These are phyloP conservation scores for Terana coerulea DNA, from an alignment of 768 basidiomycete species.

Conservation along the genomic window DNA sequence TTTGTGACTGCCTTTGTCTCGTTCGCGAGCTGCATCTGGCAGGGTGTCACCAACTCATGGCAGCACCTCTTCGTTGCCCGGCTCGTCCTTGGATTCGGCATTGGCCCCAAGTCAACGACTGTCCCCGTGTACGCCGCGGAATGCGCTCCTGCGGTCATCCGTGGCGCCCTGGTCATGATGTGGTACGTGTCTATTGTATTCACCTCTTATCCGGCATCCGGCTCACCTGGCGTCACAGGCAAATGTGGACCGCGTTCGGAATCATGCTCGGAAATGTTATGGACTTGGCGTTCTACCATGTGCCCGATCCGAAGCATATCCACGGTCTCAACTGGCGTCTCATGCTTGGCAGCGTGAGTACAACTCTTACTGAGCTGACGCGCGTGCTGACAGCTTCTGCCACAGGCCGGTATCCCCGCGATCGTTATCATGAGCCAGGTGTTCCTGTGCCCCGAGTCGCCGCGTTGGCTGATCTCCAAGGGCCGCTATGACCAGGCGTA, in stretches of 20 bases:
- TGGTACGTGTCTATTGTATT: conserved; percentile 44
- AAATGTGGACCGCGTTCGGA: conserved; percentile 87
- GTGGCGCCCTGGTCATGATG: conserved; percentile 89
- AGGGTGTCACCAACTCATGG: conserved; percentile 52
- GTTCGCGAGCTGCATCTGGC: conserved; percentile 50
- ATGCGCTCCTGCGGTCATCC: conserved; percentile 73
- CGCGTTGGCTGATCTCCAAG: conserved; percentile 84
- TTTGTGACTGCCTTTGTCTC: conserved; percentile 44
- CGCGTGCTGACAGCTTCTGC: background rate
- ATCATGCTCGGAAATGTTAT: conserved; percentile 70
- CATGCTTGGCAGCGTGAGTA: conserved; percentile 69
- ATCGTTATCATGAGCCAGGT: conserved; percentile 40
- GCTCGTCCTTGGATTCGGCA: conserved; percentile 49
- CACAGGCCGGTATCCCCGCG: conserved; percentile 38
- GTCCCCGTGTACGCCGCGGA: conserved; percentile 71
- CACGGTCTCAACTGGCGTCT: conserved; percentile 78
- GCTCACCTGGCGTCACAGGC: too few relatives aligned
- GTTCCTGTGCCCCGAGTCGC: conserved; percentile 59
- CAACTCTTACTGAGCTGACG: conserved; percentile 24
- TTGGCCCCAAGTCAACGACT: conserved; percentile 60
- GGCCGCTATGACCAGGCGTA: conserved; percentile 68
- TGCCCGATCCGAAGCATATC: conserved; percentile 43
- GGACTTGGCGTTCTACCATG: conserved; percentile 58
- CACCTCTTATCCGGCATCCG: background rate
- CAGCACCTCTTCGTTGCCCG: conserved; percentile 53